Conservation (phyloP, 257 asterid species). For the Solanum chiquidenum region DNA sequence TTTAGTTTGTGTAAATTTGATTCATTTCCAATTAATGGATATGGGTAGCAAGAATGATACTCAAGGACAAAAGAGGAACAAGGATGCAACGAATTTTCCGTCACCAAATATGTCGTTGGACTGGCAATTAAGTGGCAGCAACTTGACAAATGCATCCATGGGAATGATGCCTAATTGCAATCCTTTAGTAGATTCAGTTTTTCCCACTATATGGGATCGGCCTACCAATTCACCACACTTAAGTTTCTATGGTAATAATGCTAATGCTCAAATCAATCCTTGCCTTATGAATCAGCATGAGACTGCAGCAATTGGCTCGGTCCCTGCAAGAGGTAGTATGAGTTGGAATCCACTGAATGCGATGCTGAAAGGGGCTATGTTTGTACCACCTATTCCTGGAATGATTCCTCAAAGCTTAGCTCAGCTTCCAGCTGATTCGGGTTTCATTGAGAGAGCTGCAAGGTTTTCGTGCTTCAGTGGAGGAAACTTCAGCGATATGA, state of each 20-base stretch:
- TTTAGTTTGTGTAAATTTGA: neutral
- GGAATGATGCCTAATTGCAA: conserved; percentile 28
- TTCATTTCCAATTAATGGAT: conserved; percentile 15
- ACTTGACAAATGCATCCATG: conserved; percentile 3
- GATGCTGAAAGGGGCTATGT: conserved; percentile 1
- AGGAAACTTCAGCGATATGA: conserved; percentile 48
- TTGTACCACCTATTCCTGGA: conserved; percentile 38
- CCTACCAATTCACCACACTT: conserved; percentile 25
- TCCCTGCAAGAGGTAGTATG: conserved; percentile 1
- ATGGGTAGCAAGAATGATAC: conserved; percentile 37
- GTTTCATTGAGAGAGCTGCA: conserved; percentile 81
- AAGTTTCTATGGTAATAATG: conserved; percentile 18
- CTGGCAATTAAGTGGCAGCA: conserved; percentile 49
- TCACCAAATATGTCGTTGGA: conserved; percentile 37
- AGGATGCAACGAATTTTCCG: conserved; percentile 27
- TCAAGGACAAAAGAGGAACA: conserved; percentile 36
- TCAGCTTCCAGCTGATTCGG: conserved; percentile 78
- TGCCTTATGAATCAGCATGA: conserved; percentile 18
- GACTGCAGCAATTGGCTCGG: conserved; percentile 8
- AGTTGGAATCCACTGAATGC: conserved; percentile 34
- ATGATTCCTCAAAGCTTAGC: conserved; percentile 51
- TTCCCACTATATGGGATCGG: conserved; percentile 56
- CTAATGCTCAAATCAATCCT: conserved; percentile 29
- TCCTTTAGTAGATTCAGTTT: conserved; percentile 36
- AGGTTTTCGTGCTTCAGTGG: conserved; percentile 78